Evolutionary conservation across 768 basidiomycete genomes (phyloP), one percentile per base, ranked within the genome.

Genomic region (Royoungia palumana): DNA sequence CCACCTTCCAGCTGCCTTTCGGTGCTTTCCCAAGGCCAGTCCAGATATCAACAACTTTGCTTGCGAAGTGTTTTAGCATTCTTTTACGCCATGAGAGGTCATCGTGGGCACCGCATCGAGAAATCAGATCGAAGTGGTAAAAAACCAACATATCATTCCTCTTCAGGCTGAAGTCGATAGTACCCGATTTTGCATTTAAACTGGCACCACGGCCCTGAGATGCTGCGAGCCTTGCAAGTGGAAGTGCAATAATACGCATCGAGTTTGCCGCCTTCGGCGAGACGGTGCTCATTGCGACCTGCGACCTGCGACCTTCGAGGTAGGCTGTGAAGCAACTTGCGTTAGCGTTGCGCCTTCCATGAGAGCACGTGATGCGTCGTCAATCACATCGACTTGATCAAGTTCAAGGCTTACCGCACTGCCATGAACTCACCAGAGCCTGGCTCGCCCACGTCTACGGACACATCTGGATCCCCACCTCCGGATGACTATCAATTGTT

Each of bases 1-100:
- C 6, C 53, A 88, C 89, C 79, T 83, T 82, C 89, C 89, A 91
- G 45, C 76, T 80, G 19, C 78, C 80, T 46, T 82, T 69, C 6
- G 70, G 66, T 2, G 84, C 80, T 55, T 82, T 81, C 11, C 87
- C 89, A 59, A 88, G 83, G 17, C 74, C 72, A 21, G 79, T 72
- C 89, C 89, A 91, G 5, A 75, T 64, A 39, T 72, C 63, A 2
- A 74, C 63, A 0, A 80, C 82, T 57, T 83, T 89, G 19, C 60
- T 64, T 4, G 75, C 69, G 5, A 69, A 70, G 73, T 74, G 80
- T 5, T 75, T 76, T n/a, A 70, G 57, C 27, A 77, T 19, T 11
- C 36, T 52, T 38, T 51, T 54, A 14, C 45, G 45, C 57, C 55
- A 46, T 11, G 60, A 38, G 16, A 34, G 44, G 39, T 51, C 79